These are phyloP conservation scores for Cymbidium sinense DNA, from an alignment of 106 monocot species.

Conservation along the genomic window DNA sequence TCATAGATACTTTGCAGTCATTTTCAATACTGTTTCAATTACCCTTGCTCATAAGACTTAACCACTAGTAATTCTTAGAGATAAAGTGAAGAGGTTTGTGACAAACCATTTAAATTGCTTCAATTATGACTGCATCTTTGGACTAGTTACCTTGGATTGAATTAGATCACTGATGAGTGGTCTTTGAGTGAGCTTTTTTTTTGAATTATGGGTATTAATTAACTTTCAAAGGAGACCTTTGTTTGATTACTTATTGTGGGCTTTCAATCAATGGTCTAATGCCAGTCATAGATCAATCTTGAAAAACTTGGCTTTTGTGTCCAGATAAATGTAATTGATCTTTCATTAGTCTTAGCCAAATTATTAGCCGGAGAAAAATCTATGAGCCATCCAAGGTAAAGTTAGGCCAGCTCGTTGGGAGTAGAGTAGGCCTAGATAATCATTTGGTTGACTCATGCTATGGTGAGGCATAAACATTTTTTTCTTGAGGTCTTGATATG, in stretches of 20 bases:
- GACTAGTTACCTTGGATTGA: background rate
- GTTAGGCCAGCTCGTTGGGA: too few relatives aligned
- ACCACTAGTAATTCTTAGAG: background rate
- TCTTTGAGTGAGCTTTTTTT: background rate
- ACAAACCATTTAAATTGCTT: background rate
- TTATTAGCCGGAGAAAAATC: too few relatives aligned
- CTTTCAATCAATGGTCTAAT: background rate
- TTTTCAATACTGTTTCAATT: background rate
- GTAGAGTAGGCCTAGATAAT: too few relatives aligned
- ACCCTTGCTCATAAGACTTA: background rate
- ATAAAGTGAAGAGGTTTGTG: background rate
- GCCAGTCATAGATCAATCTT: too few relatives aligned
- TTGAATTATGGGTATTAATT: background rate
- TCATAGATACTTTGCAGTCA: background rate
- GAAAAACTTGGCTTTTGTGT: too few relatives aligned
- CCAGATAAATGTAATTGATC: too few relatives aligned
- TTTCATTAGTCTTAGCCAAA: too few relatives aligned
- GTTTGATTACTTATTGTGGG: background rate
- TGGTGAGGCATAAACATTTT: too few relatives aligned
- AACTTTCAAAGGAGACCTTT: background rate
- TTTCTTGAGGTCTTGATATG: too few relatives aligned
- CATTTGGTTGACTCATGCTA: too few relatives aligned
- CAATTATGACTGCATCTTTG: background rate
- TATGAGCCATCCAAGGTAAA: too few relatives aligned
- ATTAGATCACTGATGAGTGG: background rate